These are phyloP conservation scores for Jackrogersella multiformis DNA, from an alignment of 495 filamentous ascomycete species.

Conservation along the genomic window DNA sequence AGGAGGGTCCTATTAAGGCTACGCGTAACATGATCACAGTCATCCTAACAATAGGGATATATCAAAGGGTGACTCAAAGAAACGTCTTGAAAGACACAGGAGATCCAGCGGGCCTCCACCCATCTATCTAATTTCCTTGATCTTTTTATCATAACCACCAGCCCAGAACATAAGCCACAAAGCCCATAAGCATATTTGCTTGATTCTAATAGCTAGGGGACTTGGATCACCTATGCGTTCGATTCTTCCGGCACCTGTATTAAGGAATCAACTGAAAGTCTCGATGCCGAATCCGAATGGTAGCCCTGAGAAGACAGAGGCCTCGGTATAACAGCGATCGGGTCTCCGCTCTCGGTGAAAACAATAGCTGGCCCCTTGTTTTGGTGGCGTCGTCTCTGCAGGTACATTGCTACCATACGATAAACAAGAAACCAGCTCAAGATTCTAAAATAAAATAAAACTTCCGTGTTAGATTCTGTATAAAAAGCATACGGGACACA, in stretches of 20 bases:
- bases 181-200: too few relatives aligned
- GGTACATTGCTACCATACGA: neutral
- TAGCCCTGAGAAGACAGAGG: neutral
- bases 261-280: slow-evolving; percentile 12
- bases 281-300: neutral
- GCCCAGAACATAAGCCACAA: too few relatives aligned
- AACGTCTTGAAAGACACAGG: too few relatives aligned
- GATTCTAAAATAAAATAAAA: neutral
- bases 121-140: too few relatives aligned
- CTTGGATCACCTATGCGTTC: neutral
- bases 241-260: neutral
- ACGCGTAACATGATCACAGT: too few relatives aligned
- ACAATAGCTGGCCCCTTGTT: neutral
- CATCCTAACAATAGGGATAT: too few relatives aligned
- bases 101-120: too few relatives aligned
- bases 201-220: too few relatives aligned
- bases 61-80: too few relatives aligned
- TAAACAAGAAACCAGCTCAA: neutral
- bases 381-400: neutral
- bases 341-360: neutral
- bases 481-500: neutral
- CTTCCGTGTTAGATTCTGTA: neutral
- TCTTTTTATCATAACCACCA: too few relatives aligned
- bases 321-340: slow-evolving; percentile 5
- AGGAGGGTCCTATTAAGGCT: too few relatives aligned